Evolutionary conservation across 1,284 basidiomycete genomes (phyloP).

Genomic region (Irpex rosettiformis): DNA sequence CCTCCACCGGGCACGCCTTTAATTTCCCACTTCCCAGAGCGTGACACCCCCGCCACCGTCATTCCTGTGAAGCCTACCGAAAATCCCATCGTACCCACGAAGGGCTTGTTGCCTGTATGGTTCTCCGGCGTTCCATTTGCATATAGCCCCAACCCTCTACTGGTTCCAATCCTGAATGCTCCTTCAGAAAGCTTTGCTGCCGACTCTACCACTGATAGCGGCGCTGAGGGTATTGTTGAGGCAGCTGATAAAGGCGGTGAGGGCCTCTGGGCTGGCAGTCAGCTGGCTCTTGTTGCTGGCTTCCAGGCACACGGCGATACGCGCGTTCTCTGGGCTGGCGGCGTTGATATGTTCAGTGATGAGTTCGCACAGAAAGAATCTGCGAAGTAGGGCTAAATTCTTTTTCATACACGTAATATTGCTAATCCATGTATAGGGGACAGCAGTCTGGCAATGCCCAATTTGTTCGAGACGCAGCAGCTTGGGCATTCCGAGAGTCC

Average conservation of each 20-base stretch:
- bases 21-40: slow-evolving; percentile 73
- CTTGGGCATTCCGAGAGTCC: slow-evolving; percentile 92
- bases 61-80: slow-evolving; percentile 39
- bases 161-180: slow-evolving; percentile 81
- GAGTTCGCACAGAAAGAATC: slow-evolving; percentile 65
- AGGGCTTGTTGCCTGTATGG: slow-evolving; percentile 55
- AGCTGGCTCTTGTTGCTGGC: slow-evolving; percentile 77
- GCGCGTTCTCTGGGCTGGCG: slow-evolving; percentile 80
- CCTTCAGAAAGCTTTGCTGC: slow-evolving; percentile 72
- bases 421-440: slow-evolving; percentile 35
- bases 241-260: slow-evolving; percentile 70
- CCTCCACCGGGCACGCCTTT: slow-evolving; percentile 72
- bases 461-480: slow-evolving; percentile 72
- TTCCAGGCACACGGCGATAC: slow-evolving; percentile 85
- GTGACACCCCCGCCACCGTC: slow-evolving; percentile 51
- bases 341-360: slow-evolving; percentile 74
- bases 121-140: slow-evolving; percentile 78
- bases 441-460: slow-evolving; percentile 70
- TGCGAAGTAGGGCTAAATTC: slow-evolving; percentile 45
- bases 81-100: slow-evolving; percentile 41
- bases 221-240: slow-evolving; percentile 56
- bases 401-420: slow-evolving; percentile 10
- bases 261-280: slow-evolving; percentile 75
- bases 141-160: slow-evolving; percentile 75
- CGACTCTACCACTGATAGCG: slow-evolving; percentile 56